These are phyloP conservation scores for Termitomyces sp. DNA, from an alignment of 768 basidiomycete genomes.

Conservation along the genomic window DNA sequence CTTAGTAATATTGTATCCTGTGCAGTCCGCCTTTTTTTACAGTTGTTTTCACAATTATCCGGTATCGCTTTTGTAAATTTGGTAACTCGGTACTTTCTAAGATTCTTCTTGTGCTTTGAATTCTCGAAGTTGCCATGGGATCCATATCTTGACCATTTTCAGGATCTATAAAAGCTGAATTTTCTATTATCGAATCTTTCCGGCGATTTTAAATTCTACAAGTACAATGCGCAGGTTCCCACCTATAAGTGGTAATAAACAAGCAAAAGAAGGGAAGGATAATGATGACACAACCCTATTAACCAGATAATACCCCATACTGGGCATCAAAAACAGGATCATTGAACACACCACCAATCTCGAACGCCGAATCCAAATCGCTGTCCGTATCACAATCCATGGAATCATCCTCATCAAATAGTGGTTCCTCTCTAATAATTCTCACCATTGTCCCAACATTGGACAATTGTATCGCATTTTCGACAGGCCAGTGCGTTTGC, in stretches of 20 bases:
- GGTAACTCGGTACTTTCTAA: too few species aligned
- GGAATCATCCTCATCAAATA: constrained; percentile 8
- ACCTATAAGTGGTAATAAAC: background rate
- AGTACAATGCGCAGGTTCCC: background rate
- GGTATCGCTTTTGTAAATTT: too few species aligned
- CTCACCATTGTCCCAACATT: constrained; percentile 16
- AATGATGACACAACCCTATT: background rate
- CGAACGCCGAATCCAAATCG: constrained; percentile 13
- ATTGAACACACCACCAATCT: constrained; percentile 22
- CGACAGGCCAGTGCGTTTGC: constrained; percentile 1
- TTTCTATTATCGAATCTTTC: background rate
- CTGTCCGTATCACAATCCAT: constrained; percentile 14
- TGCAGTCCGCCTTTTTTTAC: too few species aligned
- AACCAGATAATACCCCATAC: constrained; percentile 6
- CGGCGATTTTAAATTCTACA: background rate
- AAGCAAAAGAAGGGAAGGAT: background rate
- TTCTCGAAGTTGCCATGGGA: background rate
- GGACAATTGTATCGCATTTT: constrained; percentile 9
- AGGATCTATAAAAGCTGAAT: background rate
- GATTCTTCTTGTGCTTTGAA: background rate
- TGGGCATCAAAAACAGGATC: constrained; percentile 23
- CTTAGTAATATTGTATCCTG: too few species aligned
- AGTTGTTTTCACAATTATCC: too few species aligned
- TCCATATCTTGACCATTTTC: background rate
- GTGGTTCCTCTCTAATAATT: constrained; percentile 13